Evolutionary conservation across 176 grass and related monocot genomes (phyloP).

Genomic region (Musa troglodytarum): DNA sequence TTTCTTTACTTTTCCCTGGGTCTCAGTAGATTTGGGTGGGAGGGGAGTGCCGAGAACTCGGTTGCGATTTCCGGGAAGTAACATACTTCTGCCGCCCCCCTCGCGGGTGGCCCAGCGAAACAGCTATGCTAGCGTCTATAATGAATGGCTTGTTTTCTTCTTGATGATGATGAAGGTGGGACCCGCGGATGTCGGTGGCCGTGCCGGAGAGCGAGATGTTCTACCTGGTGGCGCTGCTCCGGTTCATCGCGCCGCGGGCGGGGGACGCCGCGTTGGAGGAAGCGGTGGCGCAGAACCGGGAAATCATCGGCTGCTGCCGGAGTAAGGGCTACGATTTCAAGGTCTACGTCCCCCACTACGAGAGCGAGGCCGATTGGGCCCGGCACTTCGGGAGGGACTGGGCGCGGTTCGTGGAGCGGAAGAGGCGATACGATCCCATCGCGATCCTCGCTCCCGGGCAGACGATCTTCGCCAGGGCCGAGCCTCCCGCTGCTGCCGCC

Average conservation of each 20-base stretch:
- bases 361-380: conserved; percentile 45
- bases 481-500: neutral
- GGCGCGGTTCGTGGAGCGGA: conserved; percentile 53
- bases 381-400: conserved; percentile 63
- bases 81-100: too few relatives aligned
- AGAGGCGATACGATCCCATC: conserved; percentile 59
- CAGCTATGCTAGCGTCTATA: too few relatives aligned
- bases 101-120: too few relatives aligned
- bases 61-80: conserved; percentile 14
- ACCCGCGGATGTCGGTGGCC: conserved; percentile 61
- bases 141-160: neutral
- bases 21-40: neutral
- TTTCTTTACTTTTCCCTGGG: neutral
- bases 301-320: conserved; percentile 47
- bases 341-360: conserved; percentile 69
- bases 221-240: conserved; percentile 91
- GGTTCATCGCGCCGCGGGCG: conserved; percentile 41
- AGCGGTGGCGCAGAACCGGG: conserved; percentile 61
- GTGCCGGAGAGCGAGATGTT: conserved; percentile 68
- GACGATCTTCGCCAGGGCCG: conserved; percentile 54
- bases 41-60: too few relatives aligned
- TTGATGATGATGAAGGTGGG: conserved; percentile 50
- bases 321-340: conserved; percentile 77
- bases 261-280: conserved; percentile 39
- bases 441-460: conserved; percentile 78